Evolutionary conservation across 1,284 basidiomycete genomes (phyloP), one percentile per base, ranked within the genome.

Genomic region (Austroboletus niveus): DNA sequence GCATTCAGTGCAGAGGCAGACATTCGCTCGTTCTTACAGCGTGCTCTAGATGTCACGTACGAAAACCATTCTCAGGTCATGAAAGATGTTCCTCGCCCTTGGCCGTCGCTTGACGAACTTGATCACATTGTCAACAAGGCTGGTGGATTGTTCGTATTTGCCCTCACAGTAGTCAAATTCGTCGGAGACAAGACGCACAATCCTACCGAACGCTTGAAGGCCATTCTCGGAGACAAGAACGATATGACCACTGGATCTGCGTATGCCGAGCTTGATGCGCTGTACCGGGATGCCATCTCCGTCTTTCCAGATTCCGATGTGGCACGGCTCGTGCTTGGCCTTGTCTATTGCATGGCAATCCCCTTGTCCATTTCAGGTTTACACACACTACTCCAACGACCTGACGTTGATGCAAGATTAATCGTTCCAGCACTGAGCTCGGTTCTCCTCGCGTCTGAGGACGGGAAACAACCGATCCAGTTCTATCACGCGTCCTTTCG

Each of bases 101-200:
- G 66, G 66, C 66, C 66, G 10, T 36, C 57, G 1, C 36, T 52
- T 0, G 51, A 56, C 0, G 57, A 61, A 1, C 49, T 69, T 1
- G 56, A 58, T 9, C 51, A 41, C 0, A 44, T 68, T 1, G 56
- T 62, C 24, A 47, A 36, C n/a, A 65, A 58, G 42, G 55, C 66
- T 3, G 47, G 38, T 6, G 68, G 65, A 8, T 27, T 69, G 12
- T 69, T 69, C 40, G 65, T 61, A 7, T 61, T 61, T 31, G 63
- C 68, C 0, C 39, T 51, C 14, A 64, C 54, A 0, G 54, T 64
- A n/a, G 51, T 48, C 54, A 64, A 64, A 27, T 61, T 61, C 10
- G 45, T 59, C 0, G 51, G 56, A 22, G 57, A 30, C 12, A 53
- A 40, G 42, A 45, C 30, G 10, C 48, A 61, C 12, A 45, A 59